phyloP scores from a whole-genome alignment of 805 yeast species.

The Barnettozyma populi region DNA sequence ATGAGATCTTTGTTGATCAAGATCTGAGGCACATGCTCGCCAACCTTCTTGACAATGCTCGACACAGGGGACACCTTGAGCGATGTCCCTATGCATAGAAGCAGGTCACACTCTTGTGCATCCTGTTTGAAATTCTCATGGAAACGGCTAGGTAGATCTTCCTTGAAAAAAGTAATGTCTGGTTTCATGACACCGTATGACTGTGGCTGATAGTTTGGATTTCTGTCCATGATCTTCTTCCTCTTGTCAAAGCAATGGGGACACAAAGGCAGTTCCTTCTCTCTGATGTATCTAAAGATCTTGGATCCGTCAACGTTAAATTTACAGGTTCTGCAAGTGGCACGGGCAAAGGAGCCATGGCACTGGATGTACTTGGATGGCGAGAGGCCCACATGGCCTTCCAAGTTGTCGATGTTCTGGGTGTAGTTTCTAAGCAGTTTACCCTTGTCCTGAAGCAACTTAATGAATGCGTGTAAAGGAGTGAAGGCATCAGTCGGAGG shows the following conservation, averaged over 20 bases:
- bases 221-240: conserved; percentile 26
- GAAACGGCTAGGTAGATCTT: conserved; percentile 65
- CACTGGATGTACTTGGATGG: conserved; percentile 74
- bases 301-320: conserved; percentile 60
- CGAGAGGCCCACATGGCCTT: conserved; percentile 70
- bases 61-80: conserved; percentile 90
- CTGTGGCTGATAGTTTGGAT: conserved; percentile 28
- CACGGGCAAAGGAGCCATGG: conserved; percentile 88
- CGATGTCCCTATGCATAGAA: conserved; percentile 86
- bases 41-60: conserved; percentile 72
- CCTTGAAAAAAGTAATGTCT: conserved; percentile 89
- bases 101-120: conserved; percentile 62
- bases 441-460: conserved; percentile 64
- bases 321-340: conserved; percentile 76
- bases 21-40: conserved; percentile 74
- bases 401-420: conserved; percentile 86
- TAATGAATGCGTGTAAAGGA: conserved; percentile 79
- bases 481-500: conserved; percentile 67
- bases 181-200: conserved; percentile 85
- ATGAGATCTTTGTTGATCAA: conserved; percentile 74
- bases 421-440: conserved; percentile 81
- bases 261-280: conserved; percentile 62
- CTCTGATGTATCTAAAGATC: conserved; percentile 54
- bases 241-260: conserved; percentile 54
- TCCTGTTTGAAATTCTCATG: conserved; percentile 59